Percentiles rank a stretch among this genome's conserved stretches.
Evolutionary conservation across 164 flowering plant genomes (phyloP).

Genomic region (Chimonanthus salicifolius): DNA sequence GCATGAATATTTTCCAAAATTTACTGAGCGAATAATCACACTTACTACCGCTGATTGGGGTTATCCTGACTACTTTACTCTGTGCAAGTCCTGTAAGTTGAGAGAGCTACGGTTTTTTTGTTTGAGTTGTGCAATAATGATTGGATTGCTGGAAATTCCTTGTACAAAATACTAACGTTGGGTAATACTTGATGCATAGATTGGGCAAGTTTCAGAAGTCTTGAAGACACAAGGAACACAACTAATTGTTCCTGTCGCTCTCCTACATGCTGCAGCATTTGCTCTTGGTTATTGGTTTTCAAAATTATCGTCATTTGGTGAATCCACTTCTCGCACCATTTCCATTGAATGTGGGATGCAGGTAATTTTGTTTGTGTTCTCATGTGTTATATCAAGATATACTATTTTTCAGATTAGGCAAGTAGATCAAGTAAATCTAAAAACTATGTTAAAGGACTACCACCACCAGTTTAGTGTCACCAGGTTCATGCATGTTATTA

Average conservation of each 20-base stretch:
- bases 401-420: not conserved
- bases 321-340: conserved; percentile 96
- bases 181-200: conserved; percentile 31
- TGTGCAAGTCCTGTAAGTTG: conserved; percentile 97
- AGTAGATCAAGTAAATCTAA: not conserved
- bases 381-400: no score
- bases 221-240: conserved; percentile 88
- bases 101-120: not conserved
- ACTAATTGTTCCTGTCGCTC: conserved; percentile 70
- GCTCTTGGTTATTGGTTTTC: conserved; percentile 85
- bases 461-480: not conserved
- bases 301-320: conserved; percentile 67
- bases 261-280: conserved; percentile 89
- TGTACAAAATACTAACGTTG: conserved; percentile 12
- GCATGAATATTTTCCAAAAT: conserved; percentile 87
- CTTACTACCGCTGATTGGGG: conserved; percentile 92
- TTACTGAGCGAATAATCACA: conserved; percentile 69
- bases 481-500: not conserved
- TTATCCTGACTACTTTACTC: conserved; percentile 84
- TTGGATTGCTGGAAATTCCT: not conserved
- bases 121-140: not conserved
- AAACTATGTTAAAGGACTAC: not conserved
- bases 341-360: conserved; percentile 99
- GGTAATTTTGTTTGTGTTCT: conserved; percentile 34
- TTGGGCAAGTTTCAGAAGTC: conserved; percentile 93